Percentiles rank a stretch among this genome's conserved stretches.
Evolutionary conservation across 2,329 filamentous ascomycete genomes (phyloP).

Genomic region (Albophoma yamanashiensis): DNA sequence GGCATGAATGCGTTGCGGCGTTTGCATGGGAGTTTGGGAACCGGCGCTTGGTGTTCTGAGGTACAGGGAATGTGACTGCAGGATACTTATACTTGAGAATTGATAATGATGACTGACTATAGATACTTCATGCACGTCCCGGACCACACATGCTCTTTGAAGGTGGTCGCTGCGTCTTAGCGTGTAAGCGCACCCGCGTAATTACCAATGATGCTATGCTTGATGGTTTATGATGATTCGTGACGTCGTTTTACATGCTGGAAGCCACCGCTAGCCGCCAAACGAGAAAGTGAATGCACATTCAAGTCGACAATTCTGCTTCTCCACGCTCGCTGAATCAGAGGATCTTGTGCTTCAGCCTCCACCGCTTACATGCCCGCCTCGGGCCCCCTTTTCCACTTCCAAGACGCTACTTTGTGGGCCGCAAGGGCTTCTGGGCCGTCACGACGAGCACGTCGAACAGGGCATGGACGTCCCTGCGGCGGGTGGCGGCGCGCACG

Average conservation of each 20-base stretch:
- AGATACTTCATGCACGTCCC: too few species aligned
- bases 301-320: neutral
- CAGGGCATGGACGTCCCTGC: constrained; percentile 16
- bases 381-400: too few species aligned
- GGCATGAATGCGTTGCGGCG: neutral
- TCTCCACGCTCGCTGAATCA: neutral
- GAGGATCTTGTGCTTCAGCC: neutral
- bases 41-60: neutral
- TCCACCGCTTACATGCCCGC: too few species aligned
- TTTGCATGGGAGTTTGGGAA: neutral
- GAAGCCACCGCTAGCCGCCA: neutral
- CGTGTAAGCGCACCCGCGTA: neutral
- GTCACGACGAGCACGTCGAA: constrained; percentile 19
- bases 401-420: neutral
- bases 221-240: neutral
- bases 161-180: neutral
- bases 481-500: constrained; percentile 12
- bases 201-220: neutral
- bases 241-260: neutral
- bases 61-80: neutral
- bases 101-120: neutral
- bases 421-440: constrained; percentile 13
- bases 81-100: neutral
- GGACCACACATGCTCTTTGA: too few species aligned
- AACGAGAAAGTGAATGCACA: neutral